Evolutionary conservation across 1,284 basidiomycete species (phyloP).

Genomic region (Inonotus hispidus): DNA sequence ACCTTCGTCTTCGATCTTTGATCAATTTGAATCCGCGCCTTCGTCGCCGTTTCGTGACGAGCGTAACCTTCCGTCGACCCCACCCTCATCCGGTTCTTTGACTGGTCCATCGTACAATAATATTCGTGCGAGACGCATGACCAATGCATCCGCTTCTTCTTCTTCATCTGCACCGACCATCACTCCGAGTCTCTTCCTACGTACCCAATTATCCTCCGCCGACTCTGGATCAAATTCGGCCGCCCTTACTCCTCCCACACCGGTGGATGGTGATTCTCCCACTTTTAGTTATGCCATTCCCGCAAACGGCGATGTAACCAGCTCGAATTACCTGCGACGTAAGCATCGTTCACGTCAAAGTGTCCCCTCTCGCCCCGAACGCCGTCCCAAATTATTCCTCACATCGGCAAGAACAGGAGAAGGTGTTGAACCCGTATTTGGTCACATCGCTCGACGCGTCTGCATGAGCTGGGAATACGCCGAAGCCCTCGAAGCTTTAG

Average conservation of each 20-base stretch:
- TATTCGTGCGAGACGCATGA: conserved; percentile 28
- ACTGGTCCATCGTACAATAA: conserved; percentile 16
- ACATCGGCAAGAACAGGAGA: conserved; percentile 70
- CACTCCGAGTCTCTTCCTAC: conserved; percentile 54
- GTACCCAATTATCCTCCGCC: conserved; percentile 23
- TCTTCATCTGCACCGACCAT: conserved; percentile 52
- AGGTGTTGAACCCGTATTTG: conserved; percentile 64
- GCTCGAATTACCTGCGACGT: not conserved
- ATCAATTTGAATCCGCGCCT: conserved; percentile 44
- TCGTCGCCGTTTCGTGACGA: conserved; percentile 47
- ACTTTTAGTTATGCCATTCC: conserved; percentile 19
- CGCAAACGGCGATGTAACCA: conserved; percentile 13
- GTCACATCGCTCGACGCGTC: conserved; percentile 59
- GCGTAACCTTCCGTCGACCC: conserved; percentile 28
- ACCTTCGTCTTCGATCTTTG: conserved; percentile 64
- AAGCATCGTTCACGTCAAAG: conserved; percentile 18
- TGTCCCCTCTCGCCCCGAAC: conserved; percentile 35
- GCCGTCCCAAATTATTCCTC: conserved; percentile 60
- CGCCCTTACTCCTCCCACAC: conserved; percentile 18
- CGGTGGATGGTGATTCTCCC: conserved; percentile 11
- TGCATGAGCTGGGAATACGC: conserved; percentile 58
- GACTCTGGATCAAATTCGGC: conserved; percentile 17
- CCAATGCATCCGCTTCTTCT: conserved; percentile 41
- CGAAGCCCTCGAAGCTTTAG: conserved; percentile 37
- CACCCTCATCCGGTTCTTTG: conserved; percentile 20